Evolutionary conservation across 768 basidiomycete genomes (phyloP).

Genomic region (Hemileccinum rubropunctum): DNA sequence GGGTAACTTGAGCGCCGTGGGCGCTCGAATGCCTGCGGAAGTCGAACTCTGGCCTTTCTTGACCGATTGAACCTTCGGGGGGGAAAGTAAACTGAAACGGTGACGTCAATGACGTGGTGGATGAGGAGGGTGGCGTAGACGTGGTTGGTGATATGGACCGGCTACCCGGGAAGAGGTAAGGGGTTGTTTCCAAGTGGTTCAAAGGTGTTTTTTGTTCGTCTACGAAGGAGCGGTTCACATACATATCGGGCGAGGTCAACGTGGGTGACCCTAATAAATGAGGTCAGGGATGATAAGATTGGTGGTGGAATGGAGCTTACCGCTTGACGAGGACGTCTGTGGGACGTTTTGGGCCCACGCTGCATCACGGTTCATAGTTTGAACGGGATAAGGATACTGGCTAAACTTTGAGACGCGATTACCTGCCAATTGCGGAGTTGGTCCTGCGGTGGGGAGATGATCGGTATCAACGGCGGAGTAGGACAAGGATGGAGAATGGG

Average conservation of each 20-base stretch:
- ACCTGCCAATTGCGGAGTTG: constrained; percentile 32
- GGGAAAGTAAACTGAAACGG: constrained; percentile 64
- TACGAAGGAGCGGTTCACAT: constrained; percentile 41
- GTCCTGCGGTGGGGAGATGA: constrained; percentile 23
- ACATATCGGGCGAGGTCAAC: constrained; percentile 44
- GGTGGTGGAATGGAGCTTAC: constrained; percentile 26
- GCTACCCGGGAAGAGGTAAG: constrained; percentile 62
- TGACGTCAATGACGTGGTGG: constrained; percentile 59
- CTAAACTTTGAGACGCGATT: constrained; percentile 53
- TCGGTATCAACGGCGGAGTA: constrained; percentile 35
- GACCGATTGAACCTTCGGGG: constrained; percentile 47
- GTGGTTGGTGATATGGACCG: constrained; percentile 71
- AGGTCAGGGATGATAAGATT: constrained; percentile 30
- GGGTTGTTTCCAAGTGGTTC: constrained; percentile 49
- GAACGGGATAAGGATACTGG: constrained; percentile 44
- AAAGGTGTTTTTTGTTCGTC: constrained; percentile 60
- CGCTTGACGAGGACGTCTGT: constrained; percentile 32
- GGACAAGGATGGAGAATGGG: constrained; percentile 48
- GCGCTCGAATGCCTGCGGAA: constrained; percentile 57
- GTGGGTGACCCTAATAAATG: constrained; percentile 59
- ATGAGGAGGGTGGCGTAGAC: constrained; percentile 59
- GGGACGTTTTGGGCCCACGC: constrained; percentile 29
- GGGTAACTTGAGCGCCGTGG: constrained; percentile 59
- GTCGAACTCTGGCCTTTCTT: constrained; percentile 64
- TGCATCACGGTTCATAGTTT: constrained; percentile 32